Percentiles rank a stretch among this genome's conserved stretches.
Evolutionary conservation across 2,329 filamentous ascomycete genomes (phyloP).

Genomic region (Penicillium sclerotiorum): DNA sequence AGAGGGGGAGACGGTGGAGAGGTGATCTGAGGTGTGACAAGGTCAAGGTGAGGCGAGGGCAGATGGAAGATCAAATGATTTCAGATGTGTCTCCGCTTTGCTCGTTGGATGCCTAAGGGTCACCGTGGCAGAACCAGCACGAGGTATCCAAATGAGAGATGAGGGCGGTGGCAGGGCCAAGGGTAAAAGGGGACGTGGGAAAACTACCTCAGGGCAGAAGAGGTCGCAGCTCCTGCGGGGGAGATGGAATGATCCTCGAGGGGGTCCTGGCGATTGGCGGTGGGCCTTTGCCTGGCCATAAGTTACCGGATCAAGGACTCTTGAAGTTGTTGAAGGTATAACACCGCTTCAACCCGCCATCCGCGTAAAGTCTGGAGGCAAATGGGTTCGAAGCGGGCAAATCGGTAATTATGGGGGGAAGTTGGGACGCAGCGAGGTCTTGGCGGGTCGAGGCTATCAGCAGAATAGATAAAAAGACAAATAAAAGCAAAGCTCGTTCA

Average conservation of each 20-base stretch:
- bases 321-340: conserved; percentile 30
- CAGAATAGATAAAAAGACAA: too few species aligned
- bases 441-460: too few species aligned
- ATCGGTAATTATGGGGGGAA: conserved; percentile 7
- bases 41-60: neutral
- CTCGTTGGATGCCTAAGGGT: neutral
- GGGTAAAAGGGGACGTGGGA: neutral
- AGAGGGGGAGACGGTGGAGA: too few species aligned
- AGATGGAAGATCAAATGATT: neutral
- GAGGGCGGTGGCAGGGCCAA: neutral
- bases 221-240: conserved; percentile 34
- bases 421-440: conserved; percentile 2
- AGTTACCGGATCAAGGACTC: conserved; percentile 41
- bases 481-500: too few species aligned
- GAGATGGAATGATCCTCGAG: conserved; percentile 43
- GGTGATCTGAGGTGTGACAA: neutral
- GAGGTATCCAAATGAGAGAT: neutral
- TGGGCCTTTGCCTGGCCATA: conserved; percentile 52
- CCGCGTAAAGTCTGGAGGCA: conserved; percentile 29
- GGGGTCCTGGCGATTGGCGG: conserved; percentile 47
- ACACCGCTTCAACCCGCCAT: conserved; percentile 48
- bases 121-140: neutral
- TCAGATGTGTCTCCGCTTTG: neutral
- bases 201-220: conserved; percentile 38
- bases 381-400: conserved; percentile 10